Percentiles rank a stretch among this genome's conserved stretches.
These are phyloP conservation scores for Gomphus sp. DNA, from an alignment of 1,284 basidiomycete species.

Conservation along the genomic window DNA sequence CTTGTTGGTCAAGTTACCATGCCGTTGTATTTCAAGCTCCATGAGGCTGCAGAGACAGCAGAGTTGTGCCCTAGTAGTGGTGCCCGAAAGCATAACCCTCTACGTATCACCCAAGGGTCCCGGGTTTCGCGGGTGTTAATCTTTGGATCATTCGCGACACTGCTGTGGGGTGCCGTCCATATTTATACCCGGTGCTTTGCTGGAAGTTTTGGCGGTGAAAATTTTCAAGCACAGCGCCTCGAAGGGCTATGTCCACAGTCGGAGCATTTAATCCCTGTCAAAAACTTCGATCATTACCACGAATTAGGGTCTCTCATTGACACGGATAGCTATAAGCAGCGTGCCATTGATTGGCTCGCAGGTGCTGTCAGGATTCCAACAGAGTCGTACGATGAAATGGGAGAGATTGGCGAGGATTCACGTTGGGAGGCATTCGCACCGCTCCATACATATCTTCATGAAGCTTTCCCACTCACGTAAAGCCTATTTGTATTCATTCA, in stretches of 20 bases:
- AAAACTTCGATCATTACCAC: conserved; percentile 33
- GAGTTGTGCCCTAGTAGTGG: too few relatives aligned
- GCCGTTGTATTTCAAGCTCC: too few relatives aligned
- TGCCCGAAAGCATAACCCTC: too few relatives aligned
- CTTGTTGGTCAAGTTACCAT: too few relatives aligned
- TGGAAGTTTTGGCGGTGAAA: background rate
- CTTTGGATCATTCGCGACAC: background rate
- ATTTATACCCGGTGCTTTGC: background rate
- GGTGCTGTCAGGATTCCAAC: conserved; percentile 39
- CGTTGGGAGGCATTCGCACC: conserved; percentile 43
- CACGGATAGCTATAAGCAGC: conserved; percentile 34
- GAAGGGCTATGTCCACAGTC: conserved; percentile 35
- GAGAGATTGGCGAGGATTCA: conserved; percentile 36
- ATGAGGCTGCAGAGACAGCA: too few relatives aligned
- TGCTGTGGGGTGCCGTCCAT: background rate
- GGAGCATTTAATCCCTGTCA: conserved; percentile 31
- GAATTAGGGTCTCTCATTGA: conserved; percentile 29
- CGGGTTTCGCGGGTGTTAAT: background rate
- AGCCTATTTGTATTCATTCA: conserved; percentile 21
- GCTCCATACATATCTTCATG: conserved; percentile 40
- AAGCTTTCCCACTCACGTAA: conserved; percentile 39
- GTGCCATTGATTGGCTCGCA: conserved; percentile 43
- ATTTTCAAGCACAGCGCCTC: background rate
- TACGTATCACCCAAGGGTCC: too few relatives aligned
- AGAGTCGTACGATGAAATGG: conserved; percentile 35